These are phyloP conservation scores for Aspergillus eucalypticola DNA, from an alignment of 2,329 filamentous ascomycete genomes.

Conservation along the genomic window DNA sequence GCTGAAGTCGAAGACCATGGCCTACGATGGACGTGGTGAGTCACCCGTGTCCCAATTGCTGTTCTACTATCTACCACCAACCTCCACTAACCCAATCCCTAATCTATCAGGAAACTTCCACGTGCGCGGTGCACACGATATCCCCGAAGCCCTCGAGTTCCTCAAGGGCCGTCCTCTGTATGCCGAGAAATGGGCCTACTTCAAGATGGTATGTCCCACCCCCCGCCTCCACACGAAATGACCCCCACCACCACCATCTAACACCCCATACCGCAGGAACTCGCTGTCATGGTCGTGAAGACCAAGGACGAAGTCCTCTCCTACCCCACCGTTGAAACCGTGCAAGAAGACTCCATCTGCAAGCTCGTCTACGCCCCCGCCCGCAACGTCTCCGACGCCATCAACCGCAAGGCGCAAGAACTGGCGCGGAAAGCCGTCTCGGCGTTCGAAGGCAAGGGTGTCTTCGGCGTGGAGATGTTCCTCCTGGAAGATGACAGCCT, in stretches of 20 bases:
- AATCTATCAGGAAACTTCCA: constrained; percentile 60
- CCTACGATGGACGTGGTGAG: constrained; percentile 84
- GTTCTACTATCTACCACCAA: background rate
- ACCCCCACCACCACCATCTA: constrained; percentile 10
- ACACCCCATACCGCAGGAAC: constrained; percentile 53
- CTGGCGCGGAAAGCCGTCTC: constrained; percentile 77
- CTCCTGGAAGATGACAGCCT: constrained; percentile 70
- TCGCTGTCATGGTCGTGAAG: constrained; percentile 93
- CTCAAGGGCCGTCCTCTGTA: constrained; percentile 73
- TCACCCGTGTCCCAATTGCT: background rate
- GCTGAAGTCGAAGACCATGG: constrained; percentile 86
- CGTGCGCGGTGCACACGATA: constrained; percentile 60
- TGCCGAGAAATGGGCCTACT: constrained; percentile 85
- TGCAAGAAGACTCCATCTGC: constrained; percentile 95
- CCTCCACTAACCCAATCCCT: background rate
- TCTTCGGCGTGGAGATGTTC: constrained; percentile 98
- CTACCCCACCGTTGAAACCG: constrained; percentile 89
- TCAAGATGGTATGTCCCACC: constrained; percentile 58
- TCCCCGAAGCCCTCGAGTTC: constrained; percentile 66
- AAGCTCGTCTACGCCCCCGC: constrained; percentile 88
- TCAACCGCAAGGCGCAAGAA: constrained; percentile 67
- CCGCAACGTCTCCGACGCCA: constrained; percentile 62
- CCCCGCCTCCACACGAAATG: background rate
- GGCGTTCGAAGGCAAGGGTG: constrained; percentile 81
- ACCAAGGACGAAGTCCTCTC: constrained; percentile 73